Conservation (phyloP, 768 basidiomycete genomes). For the Podaxis carcinomalis region DNA sequence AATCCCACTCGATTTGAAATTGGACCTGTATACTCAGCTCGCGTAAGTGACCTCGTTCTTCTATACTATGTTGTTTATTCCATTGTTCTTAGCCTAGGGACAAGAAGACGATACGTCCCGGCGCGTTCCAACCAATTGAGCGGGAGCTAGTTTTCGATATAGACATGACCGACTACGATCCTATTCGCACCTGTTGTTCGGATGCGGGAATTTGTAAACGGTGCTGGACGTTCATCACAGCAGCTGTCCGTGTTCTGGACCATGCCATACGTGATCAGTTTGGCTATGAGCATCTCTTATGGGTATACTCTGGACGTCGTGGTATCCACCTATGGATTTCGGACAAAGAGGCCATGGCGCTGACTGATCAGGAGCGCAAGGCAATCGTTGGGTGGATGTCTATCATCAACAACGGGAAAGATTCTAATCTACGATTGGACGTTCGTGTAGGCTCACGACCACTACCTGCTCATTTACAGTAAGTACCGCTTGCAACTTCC, state of each 20-base stretch:
- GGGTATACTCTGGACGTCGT: conserved; percentile 98
- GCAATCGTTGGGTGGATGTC: conserved; percentile 86
- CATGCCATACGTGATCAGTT: conserved; percentile 79
- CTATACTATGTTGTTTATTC: not conserved
- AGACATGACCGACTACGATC: conserved; percentile 99
- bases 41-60: conserved; percentile 47
- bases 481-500: conserved; percentile 22
- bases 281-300: conserved; percentile 85
- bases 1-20: conserved; percentile 97
- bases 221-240: conserved; percentile 94
- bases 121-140: conserved; percentile 69
- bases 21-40: conserved; percentile 86
- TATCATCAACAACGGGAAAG: conserved; percentile 76
- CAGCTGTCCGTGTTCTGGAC: conserved; percentile 87
- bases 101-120: conserved; percentile 68
- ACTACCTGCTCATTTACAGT: conserved; percentile 77
- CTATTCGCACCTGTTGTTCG: conserved; percentile 91
- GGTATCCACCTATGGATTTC: conserved; percentile 99
- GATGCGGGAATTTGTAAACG: conserved; percentile 85
- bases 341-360: conserved; percentile 79
- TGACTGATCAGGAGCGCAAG: conserved; percentile 89
- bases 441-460: conserved; percentile 43
- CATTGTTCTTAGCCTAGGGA: conserved; percentile 67
- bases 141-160: conserved; percentile 99
- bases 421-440: conserved; percentile 79